Evolutionary conservation across 2,329 filamentous ascomycete species (phyloP), one percentile per base, ranked within the genome.

Genomic region (Conoideocrella luteorostrata): DNA sequence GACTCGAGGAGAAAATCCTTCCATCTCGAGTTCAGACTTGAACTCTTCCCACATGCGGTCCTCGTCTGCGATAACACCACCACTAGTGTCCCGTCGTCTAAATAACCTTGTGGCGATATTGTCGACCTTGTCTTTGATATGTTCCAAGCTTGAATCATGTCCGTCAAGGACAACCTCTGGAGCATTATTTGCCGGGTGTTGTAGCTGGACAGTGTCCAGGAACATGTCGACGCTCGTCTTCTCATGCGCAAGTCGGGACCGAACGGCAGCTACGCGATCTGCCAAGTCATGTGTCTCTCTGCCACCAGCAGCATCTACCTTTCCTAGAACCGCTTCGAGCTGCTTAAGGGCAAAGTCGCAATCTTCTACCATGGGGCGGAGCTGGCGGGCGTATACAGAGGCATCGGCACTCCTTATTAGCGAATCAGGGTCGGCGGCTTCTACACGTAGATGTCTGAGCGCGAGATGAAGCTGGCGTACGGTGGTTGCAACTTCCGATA

Each of bases 61-160:
- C 18, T 76, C 70, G 41, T 70, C 67, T 13, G 70, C 67, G 15
- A 56, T 47, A 42, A 67, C 54, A 46, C 62, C 57, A 42, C 60
- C 40, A n/a, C 24, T 63, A 43, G 60, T 64, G 48, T 64, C 60
- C 35, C 63, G 62, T 41, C 67, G 65, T 10, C 65, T 64, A 40
- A 72, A 74, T 20, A 82, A 65, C 10, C 69, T 67, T 10, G 65
- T 58, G 3, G 79, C 78, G 49, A 82, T 73, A 23, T 61, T 60
- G 51, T 83, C 78, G 24, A 82, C 73, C 53, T 80, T 78, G 55
- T 78, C 72, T 57, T 79, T 75, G 54, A 82, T 79, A 7, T 58
- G 56, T 45, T 81, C 73, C 26, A 80, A 60, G 20, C 68, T 62
- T 15, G 64, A 58, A 34, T 58, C 65, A 36, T 64, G 63, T n/a